phyloP scores from a whole-genome alignment of 495 filamentous ascomycete species.

The Aspergillus bertholletiae region DNA sequence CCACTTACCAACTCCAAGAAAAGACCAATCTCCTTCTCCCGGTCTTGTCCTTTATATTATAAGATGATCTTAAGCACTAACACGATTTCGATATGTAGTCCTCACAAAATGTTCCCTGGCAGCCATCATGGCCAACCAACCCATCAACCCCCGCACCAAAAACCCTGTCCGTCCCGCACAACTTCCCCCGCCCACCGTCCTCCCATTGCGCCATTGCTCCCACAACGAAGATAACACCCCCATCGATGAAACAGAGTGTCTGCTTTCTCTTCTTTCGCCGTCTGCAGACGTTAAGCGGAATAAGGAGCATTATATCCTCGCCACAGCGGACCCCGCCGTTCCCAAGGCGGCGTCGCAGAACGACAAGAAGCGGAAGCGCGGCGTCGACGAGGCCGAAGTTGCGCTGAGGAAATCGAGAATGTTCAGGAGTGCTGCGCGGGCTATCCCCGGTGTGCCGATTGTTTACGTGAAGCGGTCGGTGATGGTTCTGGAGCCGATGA shows the following conservation, averaged over 20 bases:
- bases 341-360: conserved; percentile 23
- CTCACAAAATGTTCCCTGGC: conserved; percentile 59
- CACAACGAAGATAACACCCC: conserved; percentile 80
- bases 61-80: no score
- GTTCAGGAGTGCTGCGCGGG: conserved; percentile 32
- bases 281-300: conserved; percentile 60
- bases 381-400: conserved; percentile 13
- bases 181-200: conserved; percentile 45
- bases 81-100: conserved; percentile 41
- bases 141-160: conserved; percentile 44
- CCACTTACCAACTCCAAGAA: no score
- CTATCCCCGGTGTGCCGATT: conserved; percentile 69
- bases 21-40: no score
- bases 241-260: conserved; percentile 71
- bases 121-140: conserved; percentile 41
- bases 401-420: conserved; percentile 30
- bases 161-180: conserved; percentile 37
- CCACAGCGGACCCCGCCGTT: conserved; percentile 51
- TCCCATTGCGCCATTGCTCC: conserved; percentile 84
- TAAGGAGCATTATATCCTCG: conserved; percentile 87
- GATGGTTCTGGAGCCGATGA: conserved; percentile 90
- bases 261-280: conserved; percentile 73
- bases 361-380: conserved; percentile 32
- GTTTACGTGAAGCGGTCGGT: conserved; percentile 83
- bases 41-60: no score